Conservation (phyloP, 495 filamentous ascomycete species). For the Paragyromitra xinjiangensis region DNA sequence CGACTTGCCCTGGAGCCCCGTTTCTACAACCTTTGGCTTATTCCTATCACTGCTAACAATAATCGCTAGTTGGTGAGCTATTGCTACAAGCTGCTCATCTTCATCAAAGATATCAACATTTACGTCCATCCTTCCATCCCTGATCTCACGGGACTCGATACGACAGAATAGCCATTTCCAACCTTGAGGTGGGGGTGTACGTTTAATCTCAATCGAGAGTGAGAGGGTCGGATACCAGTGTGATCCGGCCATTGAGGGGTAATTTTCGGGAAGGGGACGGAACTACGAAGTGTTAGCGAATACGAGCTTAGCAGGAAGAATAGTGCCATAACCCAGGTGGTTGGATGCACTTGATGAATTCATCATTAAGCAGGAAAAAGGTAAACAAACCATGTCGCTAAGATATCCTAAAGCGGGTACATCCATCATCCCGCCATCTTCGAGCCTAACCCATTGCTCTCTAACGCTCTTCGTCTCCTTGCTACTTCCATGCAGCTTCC, state of each 20-base stretch:
- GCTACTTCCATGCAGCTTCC: slow-evolving; percentile 17
- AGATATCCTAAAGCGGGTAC: slow-evolving; percentile 33
- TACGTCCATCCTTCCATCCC: slow-evolving; percentile 71
- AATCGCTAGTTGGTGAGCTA: slow-evolving; percentile 71
- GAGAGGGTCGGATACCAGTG: slow-evolving; percentile 83
- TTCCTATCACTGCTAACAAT: slow-evolving; percentile 68
- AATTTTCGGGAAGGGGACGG: slow-evolving; percentile 50
- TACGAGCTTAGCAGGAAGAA: too few relatives aligned
- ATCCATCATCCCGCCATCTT: slow-evolving; percentile 31
- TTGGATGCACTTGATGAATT: too few relatives aligned
- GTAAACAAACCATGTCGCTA: slow-evolving; percentile 43
- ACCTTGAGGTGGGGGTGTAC: slow-evolving; percentile 66
- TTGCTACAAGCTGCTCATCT: slow-evolving; percentile 67
- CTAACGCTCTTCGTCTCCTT: slow-evolving; percentile 22
- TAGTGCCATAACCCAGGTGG: too few relatives aligned
- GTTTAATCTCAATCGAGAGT: slow-evolving; percentile 74
- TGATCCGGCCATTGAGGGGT: slow-evolving; percentile 53
- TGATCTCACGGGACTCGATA: slow-evolving; percentile 66
- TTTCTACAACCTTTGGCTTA: slow-evolving; percentile 13
- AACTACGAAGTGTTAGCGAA: slow-evolving; percentile 12
- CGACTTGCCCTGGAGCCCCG: not conserved
- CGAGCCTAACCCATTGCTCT: slow-evolving; percentile 54
- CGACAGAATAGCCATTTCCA: slow-evolving; percentile 73
- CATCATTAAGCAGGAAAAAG: not conserved
- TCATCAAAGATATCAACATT: slow-evolving; percentile 70